A percentile compares a stretch with the other conserved stretches of the same genome.
Evolutionary conservation across 176 grass and related monocot genomes (phyloP).

Genomic region (Hyparrhenia diplandra): DNA sequence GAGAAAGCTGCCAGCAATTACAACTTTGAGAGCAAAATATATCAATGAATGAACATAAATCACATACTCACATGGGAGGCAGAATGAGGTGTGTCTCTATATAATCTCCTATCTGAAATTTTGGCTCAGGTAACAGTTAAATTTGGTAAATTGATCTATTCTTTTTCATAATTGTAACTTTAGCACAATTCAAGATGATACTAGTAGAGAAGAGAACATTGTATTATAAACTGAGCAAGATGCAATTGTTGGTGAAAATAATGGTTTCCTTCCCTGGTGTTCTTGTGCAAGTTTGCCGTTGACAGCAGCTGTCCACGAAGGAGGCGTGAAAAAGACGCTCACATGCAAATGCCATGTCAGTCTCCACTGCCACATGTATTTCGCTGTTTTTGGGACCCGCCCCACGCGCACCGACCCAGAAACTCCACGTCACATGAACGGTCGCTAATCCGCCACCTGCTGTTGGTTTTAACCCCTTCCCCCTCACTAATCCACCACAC

Average conservation of each 20-base stretch:
- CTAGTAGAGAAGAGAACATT: not conserved
- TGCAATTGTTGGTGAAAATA: not conserved
- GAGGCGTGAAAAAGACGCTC: not conserved
- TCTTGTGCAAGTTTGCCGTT: not conserved
- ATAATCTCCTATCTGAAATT: not conserved
- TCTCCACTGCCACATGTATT: not conserved
- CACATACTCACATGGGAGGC: not conserved
- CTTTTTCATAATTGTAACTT: not conserved
- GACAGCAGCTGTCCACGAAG: not conserved
- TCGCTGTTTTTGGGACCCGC: not conserved
- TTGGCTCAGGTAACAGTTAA: too few relatives aligned
- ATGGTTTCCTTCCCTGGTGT: not conserved
- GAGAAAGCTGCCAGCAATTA: not conserved
- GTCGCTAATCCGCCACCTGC: not conserved
- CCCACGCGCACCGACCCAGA: not conserved
- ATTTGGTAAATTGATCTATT: not conserved
- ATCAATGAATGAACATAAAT: not conserved
- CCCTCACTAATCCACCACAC: not conserved
- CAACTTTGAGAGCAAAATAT: not conserved
- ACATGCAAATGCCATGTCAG: not conserved
- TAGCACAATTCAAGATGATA: not conserved
- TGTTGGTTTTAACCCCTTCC: not conserved
- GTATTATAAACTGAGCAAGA: not conserved
- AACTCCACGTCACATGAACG: conserved; percentile 20
- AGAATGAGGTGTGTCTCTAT: not conserved